Base-by-base conservation (phyloP, 345 rosid species). In the Carallia brachiata region DNA sequence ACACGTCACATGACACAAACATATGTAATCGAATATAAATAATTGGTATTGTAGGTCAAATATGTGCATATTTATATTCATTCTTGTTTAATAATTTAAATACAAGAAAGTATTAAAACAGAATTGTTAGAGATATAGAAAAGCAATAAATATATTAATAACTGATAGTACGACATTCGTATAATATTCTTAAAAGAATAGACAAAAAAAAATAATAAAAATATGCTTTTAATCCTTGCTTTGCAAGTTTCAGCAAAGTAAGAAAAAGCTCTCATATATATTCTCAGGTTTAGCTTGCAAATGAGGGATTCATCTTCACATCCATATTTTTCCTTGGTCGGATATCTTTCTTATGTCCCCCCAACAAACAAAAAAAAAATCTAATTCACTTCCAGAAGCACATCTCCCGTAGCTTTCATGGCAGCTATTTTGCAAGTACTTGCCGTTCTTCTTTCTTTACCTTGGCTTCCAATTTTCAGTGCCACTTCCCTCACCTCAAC, bases 391-490 rank as follows among this genome's bases (percentile, higher is more conserved):
- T n/a, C 13, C 67, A 71, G 5, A 44, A n/a, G 5, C 56, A 10
- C 40, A 0, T 23, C 61, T 12, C 7, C 23, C 57, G 47, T 15
- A 12, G 65, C 80, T 47, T 37, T 59, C 69, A 80, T 80, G 85
- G 82, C 83, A 44, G 73, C 81, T 65, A 31, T 54, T 61, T 73
- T 73, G 36, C 81, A 71, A 23, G 65, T 67, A 66, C 54, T 82
- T 27, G 23, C 23, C 67, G 63, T 70, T 40, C 61, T 75, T 52
- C 65, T 77, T 61, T 75, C 65, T 54, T 48, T 72, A 6, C 66
- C 61, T 36, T 63, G n/a, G 19, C 64, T 74, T 67, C 72, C 68
- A 13, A 56, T 8, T 32, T 15, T 54, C 28, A 15, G 30, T 61
- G 23, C 69, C 65, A 8, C 65, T 60, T 23, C 71, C 47, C 47